These are phyloP conservation scores for Tylopilus balloui DNA, from an alignment of 768 basidiomycete genomes.

Conservation along the genomic window DNA sequence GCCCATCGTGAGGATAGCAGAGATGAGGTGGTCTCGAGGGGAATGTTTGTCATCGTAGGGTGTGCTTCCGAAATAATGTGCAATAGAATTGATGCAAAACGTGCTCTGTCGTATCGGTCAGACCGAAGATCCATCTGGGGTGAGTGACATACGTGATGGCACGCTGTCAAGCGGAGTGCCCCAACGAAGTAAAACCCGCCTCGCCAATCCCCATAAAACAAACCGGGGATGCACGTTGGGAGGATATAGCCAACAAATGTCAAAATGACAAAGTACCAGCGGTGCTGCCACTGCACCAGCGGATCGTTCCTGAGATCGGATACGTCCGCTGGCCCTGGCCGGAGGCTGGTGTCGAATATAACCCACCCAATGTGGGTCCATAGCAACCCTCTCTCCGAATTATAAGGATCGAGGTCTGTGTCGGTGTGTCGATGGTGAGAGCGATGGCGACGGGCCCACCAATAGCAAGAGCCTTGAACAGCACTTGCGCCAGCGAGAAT, in stretches of 20 bases:
- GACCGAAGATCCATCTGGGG: neutral
- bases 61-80: constrained; percentile 77
- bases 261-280: constrained; percentile 60
- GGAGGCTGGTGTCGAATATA: constrained; percentile 67
- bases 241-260: constrained; percentile 66
- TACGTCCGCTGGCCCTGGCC: constrained; percentile 66
- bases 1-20: constrained; percentile 75
- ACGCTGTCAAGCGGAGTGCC: constrained; percentile 65
- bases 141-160: constrained; percentile 65
- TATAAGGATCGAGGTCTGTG: constrained; percentile 82
- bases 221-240: constrained; percentile 63
- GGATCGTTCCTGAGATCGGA: constrained; percentile 68
- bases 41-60: constrained; percentile 79
- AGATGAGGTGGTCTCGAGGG: constrained; percentile 74
- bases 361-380: constrained; percentile 88
- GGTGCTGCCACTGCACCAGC: constrained; percentile 76
- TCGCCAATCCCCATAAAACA: constrained; percentile 70
- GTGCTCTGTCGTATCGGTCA: constrained; percentile 49
- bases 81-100: constrained; percentile 86
- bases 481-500: constrained; percentile 75
- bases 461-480: constrained; percentile 81
- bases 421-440: constrained; percentile 84
- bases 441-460: constrained; percentile 83
- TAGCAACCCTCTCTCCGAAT: constrained; percentile 69
- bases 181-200: constrained; percentile 77